Conservation (phyloP, 2,329 filamentous ascomycete species). For the Phyllosticta citrichinensis region DNA sequence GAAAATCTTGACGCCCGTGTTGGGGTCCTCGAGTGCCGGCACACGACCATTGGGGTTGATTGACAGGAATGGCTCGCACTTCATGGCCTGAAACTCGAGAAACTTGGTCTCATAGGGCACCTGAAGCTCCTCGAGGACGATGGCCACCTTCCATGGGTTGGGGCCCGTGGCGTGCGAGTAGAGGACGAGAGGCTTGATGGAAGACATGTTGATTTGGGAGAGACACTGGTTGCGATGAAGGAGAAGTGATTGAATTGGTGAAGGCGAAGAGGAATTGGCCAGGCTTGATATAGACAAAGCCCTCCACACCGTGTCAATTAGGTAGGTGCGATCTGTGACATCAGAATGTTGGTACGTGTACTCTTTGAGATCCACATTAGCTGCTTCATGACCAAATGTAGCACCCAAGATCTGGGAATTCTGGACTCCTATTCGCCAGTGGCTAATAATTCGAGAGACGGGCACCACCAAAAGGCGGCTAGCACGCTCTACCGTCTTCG, state of each 20-base stretch:
- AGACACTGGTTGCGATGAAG: neutral
- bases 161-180: slow-evolving; percentile 15
- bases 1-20: slow-evolving; percentile 32
- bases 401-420: neutral
- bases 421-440: neutral
- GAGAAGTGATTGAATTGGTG: neutral
- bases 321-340: neutral
- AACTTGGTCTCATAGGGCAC: slow-evolving; percentile 31
- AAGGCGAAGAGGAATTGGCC: neutral
- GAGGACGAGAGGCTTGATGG: slow-evolving; percentile 9
- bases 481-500: neutral
- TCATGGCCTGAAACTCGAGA: slow-evolving; percentile 30
- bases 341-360: neutral
- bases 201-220: slow-evolving; percentile 1
- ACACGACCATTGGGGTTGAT: slow-evolving; percentile 34
- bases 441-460: neutral
- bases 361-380: neutral
- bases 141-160: slow-evolving; percentile 35
- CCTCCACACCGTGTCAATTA: neutral
- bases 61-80: slow-evolving; percentile 25
- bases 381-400: neutral
- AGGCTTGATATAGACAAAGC: slow-evolving; percentile 1
- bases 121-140: slow-evolving; percentile 36
- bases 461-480: neutral
- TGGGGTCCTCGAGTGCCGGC: slow-evolving; percentile 35